phyloP scores from a whole-genome alignment of 352 stramenopile species.

The Phytophthora melonis region DNA sequence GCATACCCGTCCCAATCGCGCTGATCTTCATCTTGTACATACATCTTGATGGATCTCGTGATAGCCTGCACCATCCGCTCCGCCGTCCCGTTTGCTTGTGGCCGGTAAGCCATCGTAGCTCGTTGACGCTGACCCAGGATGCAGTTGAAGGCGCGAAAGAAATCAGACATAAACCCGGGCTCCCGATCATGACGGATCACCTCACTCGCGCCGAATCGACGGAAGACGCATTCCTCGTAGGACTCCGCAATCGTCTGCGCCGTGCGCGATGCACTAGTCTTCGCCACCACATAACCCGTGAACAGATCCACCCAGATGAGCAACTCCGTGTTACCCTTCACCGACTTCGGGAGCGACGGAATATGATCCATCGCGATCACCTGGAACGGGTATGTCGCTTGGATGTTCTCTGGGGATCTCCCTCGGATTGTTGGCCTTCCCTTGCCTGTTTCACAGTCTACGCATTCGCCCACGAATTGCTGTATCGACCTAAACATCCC shows the following conservation, averaged over 20 bases:
- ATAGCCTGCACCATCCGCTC: not conserved
- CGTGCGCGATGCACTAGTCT: not conserved
- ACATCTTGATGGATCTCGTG: not conserved
- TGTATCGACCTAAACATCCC: not conserved
- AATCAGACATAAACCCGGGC: not conserved
- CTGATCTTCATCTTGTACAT: not conserved
- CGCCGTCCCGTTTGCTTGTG: not conserved
- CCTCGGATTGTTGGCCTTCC: too few species aligned
- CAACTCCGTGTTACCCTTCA: too few species aligned
- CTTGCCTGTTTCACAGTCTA: constrained; percentile 1
- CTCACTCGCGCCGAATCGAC: not conserved
- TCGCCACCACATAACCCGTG: not conserved
- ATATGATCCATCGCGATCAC: too few species aligned
- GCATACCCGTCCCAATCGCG: not conserved
- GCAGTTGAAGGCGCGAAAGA: not conserved
- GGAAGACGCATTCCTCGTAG: not conserved
- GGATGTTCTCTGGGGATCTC: too few species aligned
- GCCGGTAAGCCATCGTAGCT: not conserved
- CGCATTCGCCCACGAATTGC: not conserved
- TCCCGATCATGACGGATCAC: not conserved
- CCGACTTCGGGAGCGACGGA: too few species aligned
- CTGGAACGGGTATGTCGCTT: too few species aligned
- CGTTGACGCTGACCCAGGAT: not conserved
- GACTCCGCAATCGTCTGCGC: not conserved
- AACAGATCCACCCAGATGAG: not conserved